Evolutionary conservation across 164 flowering plant species (phyloP), one percentile per base, ranked within the genome.

Genomic region (Tinospora cordifolia): DNA sequence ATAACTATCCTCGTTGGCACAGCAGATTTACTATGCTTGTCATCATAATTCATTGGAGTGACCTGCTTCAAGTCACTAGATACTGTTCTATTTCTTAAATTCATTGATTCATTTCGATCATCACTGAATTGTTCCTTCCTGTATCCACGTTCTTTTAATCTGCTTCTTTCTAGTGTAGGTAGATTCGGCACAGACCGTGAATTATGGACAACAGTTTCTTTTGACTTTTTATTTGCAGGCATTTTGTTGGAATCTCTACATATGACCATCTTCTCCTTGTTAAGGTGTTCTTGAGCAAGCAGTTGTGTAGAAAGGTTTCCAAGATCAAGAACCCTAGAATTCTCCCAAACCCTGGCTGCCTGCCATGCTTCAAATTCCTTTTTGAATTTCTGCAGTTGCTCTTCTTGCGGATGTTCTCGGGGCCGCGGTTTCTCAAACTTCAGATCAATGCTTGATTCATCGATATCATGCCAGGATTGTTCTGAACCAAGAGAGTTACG

Each of bases 311-410:
- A 78, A 65, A 69, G 75, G 69, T 73, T 73, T 30, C 70, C 83
- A 77, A 75, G 72, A 60, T 86, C 87, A 60, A 79, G 82, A 73
- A 80, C 65, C 75, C 72, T 86, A 21, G 98, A 79, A 75, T 87
- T 81, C 70, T 94, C 88, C 77, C 80, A 85, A 62, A 86, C 75
- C 81, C 88, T 79, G 40, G 92, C 88, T 46, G 92, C 88, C 75
- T 89, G 97, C 91, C 92, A 94, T 75, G 96, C 97, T 83, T 87
- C 93, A 84, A 94, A 90, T 22, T 94, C 99, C 83, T 86, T 92
- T 85, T 92, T 94, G 77, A 94, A 94, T 79, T 88, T 90, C 77
- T 89, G 97, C 10, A 94, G 83, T 73, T 90, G 91, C 85, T 92
- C 93, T 77, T 92, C 99, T 71, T 94, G 98, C 71, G 99, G 98